Percentiles rank a stretch among this genome's conserved stretches.
Evolutionary conservation across 2,329 filamentous ascomycete genomes (phyloP).

Genomic region (Alternaria arborescens): DNA sequence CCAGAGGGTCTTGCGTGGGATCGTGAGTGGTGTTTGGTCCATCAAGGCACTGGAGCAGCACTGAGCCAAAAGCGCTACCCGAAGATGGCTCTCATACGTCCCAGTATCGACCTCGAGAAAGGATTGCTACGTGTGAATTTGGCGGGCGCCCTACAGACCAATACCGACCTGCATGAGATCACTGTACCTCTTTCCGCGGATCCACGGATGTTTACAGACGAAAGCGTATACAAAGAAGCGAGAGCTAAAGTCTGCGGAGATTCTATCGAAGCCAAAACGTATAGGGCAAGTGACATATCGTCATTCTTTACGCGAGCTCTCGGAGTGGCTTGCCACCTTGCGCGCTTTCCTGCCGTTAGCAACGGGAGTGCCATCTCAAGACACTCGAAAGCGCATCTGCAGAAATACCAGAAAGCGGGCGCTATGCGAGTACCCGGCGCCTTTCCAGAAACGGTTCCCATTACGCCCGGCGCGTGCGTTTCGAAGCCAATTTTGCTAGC

Average conservation of each 20-base stretch:
- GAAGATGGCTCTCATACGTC: constrained; percentile 83
- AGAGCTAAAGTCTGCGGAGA: constrained; percentile 85
- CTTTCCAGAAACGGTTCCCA: constrained; percentile 59
- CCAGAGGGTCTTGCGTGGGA: constrained; percentile 91
- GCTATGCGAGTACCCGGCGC: constrained; percentile 59
- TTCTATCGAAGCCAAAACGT: constrained; percentile 73
- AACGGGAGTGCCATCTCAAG: constrained; percentile 63
- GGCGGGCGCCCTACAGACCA: constrained; percentile 47
- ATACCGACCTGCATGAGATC: constrained; percentile 47
- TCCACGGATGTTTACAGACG: constrained; percentile 63
- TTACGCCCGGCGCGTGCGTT: constrained; percentile 60
- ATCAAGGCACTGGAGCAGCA: constrained; percentile 82
- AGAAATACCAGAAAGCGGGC: constrained; percentile 54
- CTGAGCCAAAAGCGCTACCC: constrained; percentile 90
- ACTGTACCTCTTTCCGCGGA: constrained; percentile 72
- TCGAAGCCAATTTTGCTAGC: constrained; percentile 75
- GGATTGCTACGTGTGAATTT: constrained; percentile 72
- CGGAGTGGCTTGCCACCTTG: constrained; percentile 81
- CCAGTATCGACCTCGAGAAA: constrained; percentile 73
- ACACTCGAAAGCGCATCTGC: constrained; percentile 75
- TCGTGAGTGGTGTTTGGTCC: constrained; percentile 93
- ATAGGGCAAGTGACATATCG: constrained; percentile 71
- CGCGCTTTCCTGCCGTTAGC: constrained; percentile 77
- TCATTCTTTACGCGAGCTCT: constrained; percentile 80
- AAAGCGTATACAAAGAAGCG: constrained; percentile 51